Conservation (phyloP, 176 grass and related monocot genomes). For the Hordeum marinum region DNA sequence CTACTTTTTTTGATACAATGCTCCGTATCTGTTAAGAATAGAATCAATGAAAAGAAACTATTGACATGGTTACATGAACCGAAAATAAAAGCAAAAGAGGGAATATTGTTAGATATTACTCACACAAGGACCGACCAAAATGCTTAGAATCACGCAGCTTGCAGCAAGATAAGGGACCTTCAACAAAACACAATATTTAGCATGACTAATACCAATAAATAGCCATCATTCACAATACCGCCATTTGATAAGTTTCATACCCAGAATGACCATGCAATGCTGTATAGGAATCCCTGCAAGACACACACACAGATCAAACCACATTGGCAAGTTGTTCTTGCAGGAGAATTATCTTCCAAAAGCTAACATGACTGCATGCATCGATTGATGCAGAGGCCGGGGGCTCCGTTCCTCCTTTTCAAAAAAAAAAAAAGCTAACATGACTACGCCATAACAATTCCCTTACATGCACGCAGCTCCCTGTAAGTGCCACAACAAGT, state of each 20-base stretch:
- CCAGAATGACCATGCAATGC: constrained; percentile 92
- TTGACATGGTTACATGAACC: neutral
- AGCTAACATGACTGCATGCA: constrained; percentile 14
- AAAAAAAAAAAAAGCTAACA: constrained; percentile 9
- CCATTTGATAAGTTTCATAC: constrained; percentile 36
- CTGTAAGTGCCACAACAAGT: constrained; percentile 58
- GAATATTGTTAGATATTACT: constrained; percentile 10
- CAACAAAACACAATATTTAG: constrained; percentile 22
- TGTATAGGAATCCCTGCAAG: constrained; percentile 64
- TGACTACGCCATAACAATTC: neutral
- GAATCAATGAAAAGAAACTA: neutral
- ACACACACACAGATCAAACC: constrained; percentile 19
- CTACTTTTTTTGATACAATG: constrained; percentile 65
- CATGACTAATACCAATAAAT: neutral
- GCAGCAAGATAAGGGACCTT: constrained; percentile 85
- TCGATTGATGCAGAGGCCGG: no score
- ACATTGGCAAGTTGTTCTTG: neutral
- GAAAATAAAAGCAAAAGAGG: neutral
- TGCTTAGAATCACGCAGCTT: constrained; percentile 53
- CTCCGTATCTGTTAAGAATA: constrained; percentile 56
- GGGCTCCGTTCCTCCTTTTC: no score
- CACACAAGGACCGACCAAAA: constrained; percentile 75
- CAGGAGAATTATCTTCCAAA: neutral
- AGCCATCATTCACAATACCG: neutral
- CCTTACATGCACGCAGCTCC: constrained; percentile 63